Base-by-base conservation (phyloP, 768 basidiomycete genomes). In the Phylloporus arenicola region DNA sequence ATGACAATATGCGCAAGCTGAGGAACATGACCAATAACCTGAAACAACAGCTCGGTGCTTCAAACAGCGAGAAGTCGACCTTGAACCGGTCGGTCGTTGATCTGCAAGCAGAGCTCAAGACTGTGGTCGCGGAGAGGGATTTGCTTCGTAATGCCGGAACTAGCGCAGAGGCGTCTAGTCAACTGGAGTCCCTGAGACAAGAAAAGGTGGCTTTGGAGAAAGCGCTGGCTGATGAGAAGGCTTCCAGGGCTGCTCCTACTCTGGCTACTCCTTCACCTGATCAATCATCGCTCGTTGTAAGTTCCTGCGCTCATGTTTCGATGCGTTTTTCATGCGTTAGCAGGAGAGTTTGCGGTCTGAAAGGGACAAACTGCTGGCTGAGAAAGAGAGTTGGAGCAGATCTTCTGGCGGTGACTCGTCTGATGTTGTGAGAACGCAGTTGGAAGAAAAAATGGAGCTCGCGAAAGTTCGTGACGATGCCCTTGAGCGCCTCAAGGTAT, bases 371-470 rank as follows among this genome's bases (percentile, higher is more conserved):
- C 67, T 89, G 16, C 68, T 84, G 24, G 74, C 73, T 0, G 85
- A 86, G 60, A 86, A 82, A 60, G 75, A 76, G 49, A 66, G 68
- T 19, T 55, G 65, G 48, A 62, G 52, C 31, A 48, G 67, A n/a
- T 27, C 69, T 2, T 52, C 55, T 42, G 31, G 50, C 6, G 50
- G 60, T 17, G 57, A 56, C 1, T 59, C 61, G 4, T 51, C 71
- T 4, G 70, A 72, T 13, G 63, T 67, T 31, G 60, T 61, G 27
- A 74, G 71, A 46, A 53, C 57, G 13, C 64, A 66, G 16, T 80
- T 80, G 78, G 83, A 86, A 49, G 84, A 88, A 61, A 87, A 82
- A 57, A 72, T 68, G 0, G 76, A 79, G 47, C 70, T 90, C 1
- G 48, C 74, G 31, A 79, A 80, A 56, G 72, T 74, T 24, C 80